phyloP scores from a whole-genome alignment of 2,329 filamentous ascomycete species.

The Metarhizium rileyi region DNA sequence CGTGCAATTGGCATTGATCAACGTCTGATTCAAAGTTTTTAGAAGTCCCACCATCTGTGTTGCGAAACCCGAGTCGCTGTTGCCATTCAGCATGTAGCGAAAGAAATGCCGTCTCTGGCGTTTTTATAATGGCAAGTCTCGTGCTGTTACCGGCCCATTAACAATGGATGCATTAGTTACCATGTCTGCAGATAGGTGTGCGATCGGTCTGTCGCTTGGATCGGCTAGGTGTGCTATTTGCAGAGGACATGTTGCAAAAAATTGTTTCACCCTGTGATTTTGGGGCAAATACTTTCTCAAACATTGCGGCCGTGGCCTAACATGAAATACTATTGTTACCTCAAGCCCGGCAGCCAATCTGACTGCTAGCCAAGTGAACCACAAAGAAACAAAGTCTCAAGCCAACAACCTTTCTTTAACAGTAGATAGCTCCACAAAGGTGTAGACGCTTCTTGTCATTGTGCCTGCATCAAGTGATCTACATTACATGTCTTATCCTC shows the following conservation, averaged over 20 bases:
- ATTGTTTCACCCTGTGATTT: too few relatives aligned
- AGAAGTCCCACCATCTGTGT: too few relatives aligned
- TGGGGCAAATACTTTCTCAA: background rate
- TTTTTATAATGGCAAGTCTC: background rate
- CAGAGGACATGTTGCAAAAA: too few relatives aligned
- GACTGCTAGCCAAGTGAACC: background rate
- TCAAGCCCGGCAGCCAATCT: background rate
- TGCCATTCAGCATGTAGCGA: background rate
- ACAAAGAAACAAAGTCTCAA: background rate
- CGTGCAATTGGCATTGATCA: background rate
- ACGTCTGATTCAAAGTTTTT: too few relatives aligned
- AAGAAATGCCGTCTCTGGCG: background rate
- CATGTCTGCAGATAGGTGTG: too few relatives aligned
- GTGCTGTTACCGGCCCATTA: background rate
- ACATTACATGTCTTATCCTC: constrained; percentile 1
- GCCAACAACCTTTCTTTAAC: background rate
- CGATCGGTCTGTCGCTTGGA: too few relatives aligned
- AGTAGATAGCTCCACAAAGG: background rate
- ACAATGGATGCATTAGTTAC: too few relatives aligned
- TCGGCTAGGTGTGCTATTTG: too few relatives aligned
- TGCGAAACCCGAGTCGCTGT: background rate
- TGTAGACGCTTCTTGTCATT: background rate
- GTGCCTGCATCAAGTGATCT: constrained; percentile 3
- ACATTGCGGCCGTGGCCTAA: background rate
- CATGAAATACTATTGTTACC: constrained; percentile 2